phyloP scores from a whole-genome alignment of 768 basidiomycete species.

The Strobilomyces confusus region DNA sequence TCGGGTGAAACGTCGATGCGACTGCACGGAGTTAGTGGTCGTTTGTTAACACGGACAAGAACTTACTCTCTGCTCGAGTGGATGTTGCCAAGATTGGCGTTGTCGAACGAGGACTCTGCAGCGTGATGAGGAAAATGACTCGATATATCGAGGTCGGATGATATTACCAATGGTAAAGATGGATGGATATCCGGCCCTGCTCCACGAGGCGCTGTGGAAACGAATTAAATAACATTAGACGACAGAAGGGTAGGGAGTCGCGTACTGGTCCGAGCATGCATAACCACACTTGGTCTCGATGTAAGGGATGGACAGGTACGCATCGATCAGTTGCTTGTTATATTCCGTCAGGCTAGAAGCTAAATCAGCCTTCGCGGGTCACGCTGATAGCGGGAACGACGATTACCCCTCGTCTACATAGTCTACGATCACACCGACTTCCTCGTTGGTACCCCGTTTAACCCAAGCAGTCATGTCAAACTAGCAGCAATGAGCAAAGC shows the following conservation, averaged over 20 bases:
- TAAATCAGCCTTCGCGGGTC: conserved; percentile 1
- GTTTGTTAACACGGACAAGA: conserved; percentile 36
- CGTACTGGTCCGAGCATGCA: conserved; percentile 90
- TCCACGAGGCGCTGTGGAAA: conserved; percentile 64
- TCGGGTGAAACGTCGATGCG: conserved; percentile 83
- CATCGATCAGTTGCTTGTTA: conserved; percentile 69
- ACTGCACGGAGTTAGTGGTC: conserved; percentile 37
- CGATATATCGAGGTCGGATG: background rate
- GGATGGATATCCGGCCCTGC: conserved; percentile 80
- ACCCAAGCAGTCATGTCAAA: conserved; percentile 97
- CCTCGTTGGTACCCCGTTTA: conserved; percentile 71
- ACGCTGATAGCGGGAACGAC: conserved; percentile 22
- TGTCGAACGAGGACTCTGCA: conserved; percentile 63
- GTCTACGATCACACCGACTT: conserved; percentile 83
- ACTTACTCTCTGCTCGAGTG: conserved; percentile 79
- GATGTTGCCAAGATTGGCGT: conserved; percentile 72
- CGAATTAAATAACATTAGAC: conserved; percentile 24
- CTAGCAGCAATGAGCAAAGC: conserved; percentile 41
- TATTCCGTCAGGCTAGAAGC: conserved; percentile 65
- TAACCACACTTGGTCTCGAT: conserved; percentile 86
- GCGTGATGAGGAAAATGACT: background rate
- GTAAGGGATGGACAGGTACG: conserved; percentile 82
- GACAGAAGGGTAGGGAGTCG: conserved; percentile 18
- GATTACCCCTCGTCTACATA: conserved; percentile 62
- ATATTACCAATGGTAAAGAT: conserved; percentile 67